Conservation (phyloP, 116 monocot genomes). For the Posidonia oceanica region DNA sequence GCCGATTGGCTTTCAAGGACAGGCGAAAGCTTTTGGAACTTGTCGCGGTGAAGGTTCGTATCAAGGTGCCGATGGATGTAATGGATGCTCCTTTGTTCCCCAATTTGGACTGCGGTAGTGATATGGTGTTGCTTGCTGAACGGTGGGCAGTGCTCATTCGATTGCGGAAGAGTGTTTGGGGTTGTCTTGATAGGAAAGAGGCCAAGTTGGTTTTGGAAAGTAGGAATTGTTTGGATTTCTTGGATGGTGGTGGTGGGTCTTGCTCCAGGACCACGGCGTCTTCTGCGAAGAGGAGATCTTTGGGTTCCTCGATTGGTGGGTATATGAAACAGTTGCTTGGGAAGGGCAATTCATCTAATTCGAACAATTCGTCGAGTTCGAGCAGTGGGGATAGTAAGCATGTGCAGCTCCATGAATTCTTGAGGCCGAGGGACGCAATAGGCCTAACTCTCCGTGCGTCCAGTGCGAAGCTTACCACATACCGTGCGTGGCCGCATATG, state of each 20-base stretch:
- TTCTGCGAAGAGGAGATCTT: slow-evolving; percentile 18
- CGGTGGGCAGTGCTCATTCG: slow-evolving; percentile 24
- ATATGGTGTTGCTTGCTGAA: slow-evolving; percentile 5
- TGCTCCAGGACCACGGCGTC: no score
- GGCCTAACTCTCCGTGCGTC: slow-evolving; percentile 43
- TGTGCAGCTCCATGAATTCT: slow-evolving; percentile 38
- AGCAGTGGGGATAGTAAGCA: slow-evolving; percentile 27
- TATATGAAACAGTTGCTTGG: slow-evolving; percentile 42
- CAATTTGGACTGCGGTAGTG: background rate
- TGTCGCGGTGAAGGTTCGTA: slow-evolving; percentile 22
- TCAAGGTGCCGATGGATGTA: slow-evolving; percentile 16
- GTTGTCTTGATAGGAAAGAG: slow-evolving; percentile 19
- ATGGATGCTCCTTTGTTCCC: no score
- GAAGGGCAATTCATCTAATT: slow-evolving; percentile 13
- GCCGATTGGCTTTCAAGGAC: slow-evolving; percentile 45
- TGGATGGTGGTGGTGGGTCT: background rate
- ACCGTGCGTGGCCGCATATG: slow-evolving; percentile 75
- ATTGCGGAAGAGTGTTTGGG: slow-evolving; percentile 15
- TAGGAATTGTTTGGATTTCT: background rate
- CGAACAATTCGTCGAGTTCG: background rate
- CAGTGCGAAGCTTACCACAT: slow-evolving; percentile 44
- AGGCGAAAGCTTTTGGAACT: slow-evolving; percentile 48
- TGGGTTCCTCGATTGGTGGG: slow-evolving; percentile 23
- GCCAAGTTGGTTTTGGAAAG: slow-evolving; percentile 7
- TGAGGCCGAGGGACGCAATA: slow-evolving; percentile 31